Base-by-base conservation (phyloP, 345 rosid species). In the Syzygium aromaticum region DNA sequence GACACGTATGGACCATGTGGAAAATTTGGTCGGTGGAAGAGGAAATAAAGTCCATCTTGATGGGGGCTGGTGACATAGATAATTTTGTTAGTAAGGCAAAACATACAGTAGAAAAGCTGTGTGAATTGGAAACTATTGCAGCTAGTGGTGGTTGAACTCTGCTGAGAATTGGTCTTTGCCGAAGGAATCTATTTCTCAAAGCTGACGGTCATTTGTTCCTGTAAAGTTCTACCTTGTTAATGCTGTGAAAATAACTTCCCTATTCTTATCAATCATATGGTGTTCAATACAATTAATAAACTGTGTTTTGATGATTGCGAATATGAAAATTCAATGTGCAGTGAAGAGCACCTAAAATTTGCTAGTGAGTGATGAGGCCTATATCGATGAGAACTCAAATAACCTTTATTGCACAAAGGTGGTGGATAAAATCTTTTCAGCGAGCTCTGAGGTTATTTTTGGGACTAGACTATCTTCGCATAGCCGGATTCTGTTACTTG, bases 121-220 rank as follows among this genome's bases (percentile, higher is more conserved):
- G 93, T 92, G 97, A 97, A 54, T 89, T 97, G 73, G 98, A 98
- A 43, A 90, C 92, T 87, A 87, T 96, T 85, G 96, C 98, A 54
- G 97, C 98, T 85, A 93, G 90, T 89, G 94, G 88, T 64, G 96
- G 98, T 91, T 98, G 98, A 40, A 93, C 86, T 91, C 94, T 97
- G 94, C 95, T 87, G 92, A 89, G 92, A 91, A 91, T 86, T 97
- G 98, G 98, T 96, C 93, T 87, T 92, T 91, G 85, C 90, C 77
- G 77, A 91, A 90, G 90, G 99, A 95, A 84, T 85, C 90, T 51
- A 82, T 97, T 90, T 93, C 98, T 54, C 90, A 91, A 96, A 90
- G 96, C 98, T 84, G 96, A 90, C 94, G 97, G 92, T 93, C 91
- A 82, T 96, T 95, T 90, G 90, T 96, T 90, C 98, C 98, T 51